Percentiles rank a stretch among this genome's conserved stretches.
Conservation (phyloP, 495 filamentous ascomycete genomes). For the Clohesyomyces aquaticus region DNA sequence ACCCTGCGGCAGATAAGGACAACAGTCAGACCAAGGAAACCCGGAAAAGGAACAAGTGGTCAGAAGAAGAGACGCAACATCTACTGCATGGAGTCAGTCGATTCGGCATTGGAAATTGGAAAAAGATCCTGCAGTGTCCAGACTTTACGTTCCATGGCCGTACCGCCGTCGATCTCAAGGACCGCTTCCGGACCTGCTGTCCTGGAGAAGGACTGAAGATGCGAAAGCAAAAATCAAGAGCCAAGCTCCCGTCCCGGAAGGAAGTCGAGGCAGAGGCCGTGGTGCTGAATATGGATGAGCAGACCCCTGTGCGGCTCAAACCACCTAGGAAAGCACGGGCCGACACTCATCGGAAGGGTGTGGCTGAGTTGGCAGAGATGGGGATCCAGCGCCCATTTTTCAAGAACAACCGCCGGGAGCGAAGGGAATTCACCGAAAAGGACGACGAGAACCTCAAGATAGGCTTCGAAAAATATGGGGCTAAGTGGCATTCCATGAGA, state of each 20-base stretch:
- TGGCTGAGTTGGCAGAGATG: slow-evolving; percentile 59
- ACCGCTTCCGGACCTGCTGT: slow-evolving; percentile 78
- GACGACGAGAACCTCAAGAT: slow-evolving; percentile 79
- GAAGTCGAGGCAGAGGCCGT: background rate
- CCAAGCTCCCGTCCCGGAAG: background rate
- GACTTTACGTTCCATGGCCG: slow-evolving; percentile 76
- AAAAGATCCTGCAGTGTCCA: slow-evolving; percentile 74
- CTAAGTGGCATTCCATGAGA: slow-evolving; percentile 80
- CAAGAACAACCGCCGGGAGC: slow-evolving; percentile 55
- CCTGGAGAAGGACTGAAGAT: slow-evolving; percentile 51
- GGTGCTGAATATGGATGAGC: background rate
- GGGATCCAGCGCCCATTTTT: slow-evolving; percentile 60
- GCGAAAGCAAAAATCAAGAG: slow-evolving; percentile 14
- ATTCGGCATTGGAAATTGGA: slow-evolving; percentile 89
- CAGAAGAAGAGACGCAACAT: slow-evolving; percentile 78
- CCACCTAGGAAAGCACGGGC: slow-evolving; percentile 18
- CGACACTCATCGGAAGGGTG: slow-evolving; percentile 42
- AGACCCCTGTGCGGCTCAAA: background rate
- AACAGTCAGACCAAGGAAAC: slow-evolving; percentile 12
- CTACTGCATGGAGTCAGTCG: slow-evolving; percentile 76
- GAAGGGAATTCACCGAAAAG: slow-evolving; percentile 67
- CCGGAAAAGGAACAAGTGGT: slow-evolving; percentile 61
- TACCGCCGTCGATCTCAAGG: slow-evolving; percentile 81
- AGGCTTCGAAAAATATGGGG: slow-evolving; percentile 75
- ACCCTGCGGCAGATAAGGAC: background rate